Evolutionary conservation across 306 rosid genomes (phyloP).

Genomic region (Quercus ilex): DNA sequence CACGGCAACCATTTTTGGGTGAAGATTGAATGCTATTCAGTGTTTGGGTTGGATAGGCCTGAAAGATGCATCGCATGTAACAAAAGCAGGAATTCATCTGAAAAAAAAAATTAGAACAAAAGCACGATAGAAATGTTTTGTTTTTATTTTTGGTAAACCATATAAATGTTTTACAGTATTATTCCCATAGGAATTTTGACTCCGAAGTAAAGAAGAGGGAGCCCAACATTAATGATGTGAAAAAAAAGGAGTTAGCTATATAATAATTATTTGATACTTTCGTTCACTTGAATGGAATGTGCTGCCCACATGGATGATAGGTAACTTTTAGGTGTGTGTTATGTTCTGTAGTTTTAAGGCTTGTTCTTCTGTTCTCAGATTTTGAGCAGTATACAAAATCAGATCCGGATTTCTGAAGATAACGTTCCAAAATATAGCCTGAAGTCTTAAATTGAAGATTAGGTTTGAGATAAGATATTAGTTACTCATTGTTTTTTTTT

Average conservation of each 20-base stretch:
- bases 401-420: no score
- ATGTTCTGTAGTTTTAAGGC: no score
- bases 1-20: constrained; percentile 72
- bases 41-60: constrained; percentile 12
- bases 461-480: no score
- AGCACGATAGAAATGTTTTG: no score
- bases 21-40: not conserved
- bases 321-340: constrained; percentile 12
- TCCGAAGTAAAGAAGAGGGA: constrained; percentile 6
- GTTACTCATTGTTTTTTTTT: not conserved
- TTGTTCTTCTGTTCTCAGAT: no score
- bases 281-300: constrained; percentile 18
- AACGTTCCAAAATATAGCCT: no score
- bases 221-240: not conserved
- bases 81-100: not conserved
- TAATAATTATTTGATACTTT: not conserved
- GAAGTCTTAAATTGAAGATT: no score
- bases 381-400: no score
- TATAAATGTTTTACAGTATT: not conserved
- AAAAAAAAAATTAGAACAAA: no score
- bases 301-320: constrained; percentile 11
- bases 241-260: not conserved
- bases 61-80: constrained; percentile 5
- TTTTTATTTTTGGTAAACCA: no score
- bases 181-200: not conserved